Base-by-base conservation (phyloP, 345 rosid species). In the Syzygium grande region DNA sequence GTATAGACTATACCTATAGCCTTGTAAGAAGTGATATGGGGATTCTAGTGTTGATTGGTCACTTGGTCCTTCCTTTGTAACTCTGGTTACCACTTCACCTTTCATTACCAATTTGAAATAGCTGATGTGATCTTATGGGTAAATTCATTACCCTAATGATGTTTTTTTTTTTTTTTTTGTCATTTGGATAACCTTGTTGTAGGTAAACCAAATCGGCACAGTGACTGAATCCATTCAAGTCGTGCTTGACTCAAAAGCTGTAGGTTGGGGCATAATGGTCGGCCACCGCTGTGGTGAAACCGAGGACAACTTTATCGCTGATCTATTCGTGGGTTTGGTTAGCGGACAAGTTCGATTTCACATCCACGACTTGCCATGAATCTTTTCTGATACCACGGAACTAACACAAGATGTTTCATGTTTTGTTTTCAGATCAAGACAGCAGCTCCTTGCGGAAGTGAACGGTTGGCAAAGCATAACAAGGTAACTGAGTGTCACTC, bases 201-300 rank as follows among this genome's bases (percentile, higher is more conserved):
- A 97, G 99, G 99, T 97, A 88, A 98, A 97, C 94, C 99, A 98
- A 94, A 97, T 98, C 46, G 99, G 99, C 84, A 92, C 98, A 51
- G 98, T 98, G 88, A 98, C 97, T 0, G 99, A 96, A 89, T 98
- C 99, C 83, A 94, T 98, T 87, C 95, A 93, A 94, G 96, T 99
- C 30, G 99, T 98, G 73, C 94, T 95, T 25, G 98, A 98, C 94
- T 94, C 99, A 2, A 98, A 98, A 92, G 97, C 98, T 91, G 99
- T 99, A 29, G 99, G 99, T 17, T 98, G 99, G 99, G 99, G 99
- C 84, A 96, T 98, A 83, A 97, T 97, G 99, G 98, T 96, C 89
- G 97, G 99, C 91, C 99, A 96, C 92, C 94, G 98, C 58, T 96
- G 99, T 91, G 99, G 99, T 41, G 98, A 98, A 93, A 98, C 99